Percentiles rank a stretch among this genome's conserved stretches.
phyloP scores from a whole-genome alignment of 179 eudicot genomes.

The Nepenthes alata region DNA sequence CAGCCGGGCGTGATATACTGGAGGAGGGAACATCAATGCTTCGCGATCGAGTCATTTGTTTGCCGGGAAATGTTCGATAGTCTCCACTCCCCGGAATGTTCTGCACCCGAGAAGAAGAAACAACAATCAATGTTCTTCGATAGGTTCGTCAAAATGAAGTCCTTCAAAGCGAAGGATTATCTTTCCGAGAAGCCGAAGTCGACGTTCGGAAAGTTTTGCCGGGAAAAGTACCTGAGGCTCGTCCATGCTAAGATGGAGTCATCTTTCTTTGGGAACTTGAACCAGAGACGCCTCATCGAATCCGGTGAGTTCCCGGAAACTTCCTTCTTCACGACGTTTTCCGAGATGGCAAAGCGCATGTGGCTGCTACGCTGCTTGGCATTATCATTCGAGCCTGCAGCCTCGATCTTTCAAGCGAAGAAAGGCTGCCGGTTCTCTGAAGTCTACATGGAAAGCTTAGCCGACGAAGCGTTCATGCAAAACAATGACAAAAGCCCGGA shows the following conservation, averaged over 20 bases:
- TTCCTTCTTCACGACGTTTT: slow-evolving; percentile 15
- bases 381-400: slow-evolving; percentile 14
- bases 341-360: slow-evolving; percentile 29
- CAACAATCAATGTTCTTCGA: slow-evolving; percentile 35
- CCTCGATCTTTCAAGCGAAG: slow-evolving; percentile 13
- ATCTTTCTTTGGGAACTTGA: slow-evolving; percentile 41
- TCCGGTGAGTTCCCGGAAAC: slow-evolving; percentile 21
- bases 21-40: slow-evolving; percentile 34
- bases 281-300: slow-evolving; percentile 31
- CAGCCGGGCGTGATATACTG: slow-evolving; percentile 31
- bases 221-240: slow-evolving; percentile 38
- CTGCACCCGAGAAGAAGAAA: slow-evolving; percentile 24
- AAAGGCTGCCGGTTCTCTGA: slow-evolving; percentile 18
- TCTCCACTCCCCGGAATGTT: slow-evolving; percentile 28
- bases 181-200: slow-evolving; percentile 54
- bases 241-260: slow-evolving; percentile 64
- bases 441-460: slow-evolving; percentile 21
- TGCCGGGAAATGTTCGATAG: slow-evolving; percentile 54
- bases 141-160: slow-evolving; percentile 41
- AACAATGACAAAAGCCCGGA: background rate
- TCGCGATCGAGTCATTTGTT: slow-evolving; percentile 47
- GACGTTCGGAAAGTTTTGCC: slow-evolving; percentile 49
- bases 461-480: slow-evolving; percentile 12
- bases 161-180: slow-evolving; percentile 39
- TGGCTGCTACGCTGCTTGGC: slow-evolving; percentile 19